Base-by-base conservation (phyloP, 257 asterid species). In the Anisodus acutangulus region DNA sequence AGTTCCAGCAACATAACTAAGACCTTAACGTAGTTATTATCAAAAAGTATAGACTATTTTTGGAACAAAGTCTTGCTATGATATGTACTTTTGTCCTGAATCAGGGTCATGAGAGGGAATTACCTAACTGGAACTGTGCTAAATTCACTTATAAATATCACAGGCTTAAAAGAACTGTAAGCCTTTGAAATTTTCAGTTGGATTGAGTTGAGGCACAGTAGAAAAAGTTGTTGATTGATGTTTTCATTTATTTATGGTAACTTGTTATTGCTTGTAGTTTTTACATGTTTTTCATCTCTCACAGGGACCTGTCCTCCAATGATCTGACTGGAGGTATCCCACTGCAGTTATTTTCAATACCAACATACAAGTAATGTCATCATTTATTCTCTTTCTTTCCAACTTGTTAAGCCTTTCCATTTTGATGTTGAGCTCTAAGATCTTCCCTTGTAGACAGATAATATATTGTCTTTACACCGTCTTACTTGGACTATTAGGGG, bases 221-320 rank as follows among this genome's bases (percentile, higher is more conserved):
- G 26, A 15, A 16, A 13, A 4, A 15, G 62, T 74, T 43, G 16
- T 45, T 22, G 59, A 0, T 74, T 74, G 81, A 53, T 26, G 8
- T 78, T 8, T 26, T 31, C 43, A 19, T 19, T 74, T 47, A 49
- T 0, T 19, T 49, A 16, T 74, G 59, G 60, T 31, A 66, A 66
- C 5, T 57, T n/a, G 31, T 8, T 71, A 13, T 7, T 35, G 53
- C 37, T 53, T 26, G 10, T 35, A 53, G 49, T 82, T 55, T 49
- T 26, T 67, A 64, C 72, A 63, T 72, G 53, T 54, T 64, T 85
- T 19, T 78, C 45, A 9, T 31, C 62, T 55, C 41, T 85, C 80
- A 79, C 88, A 95, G 99, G 92, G 98, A 95, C 86, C 93, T 95
- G 71, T 94, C 99, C 22, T 91, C 92, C 82, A 95, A 93, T 85